Conservation (phyloP, 192 early-diverging fungal species). For the Podila verticillata region DNA sequence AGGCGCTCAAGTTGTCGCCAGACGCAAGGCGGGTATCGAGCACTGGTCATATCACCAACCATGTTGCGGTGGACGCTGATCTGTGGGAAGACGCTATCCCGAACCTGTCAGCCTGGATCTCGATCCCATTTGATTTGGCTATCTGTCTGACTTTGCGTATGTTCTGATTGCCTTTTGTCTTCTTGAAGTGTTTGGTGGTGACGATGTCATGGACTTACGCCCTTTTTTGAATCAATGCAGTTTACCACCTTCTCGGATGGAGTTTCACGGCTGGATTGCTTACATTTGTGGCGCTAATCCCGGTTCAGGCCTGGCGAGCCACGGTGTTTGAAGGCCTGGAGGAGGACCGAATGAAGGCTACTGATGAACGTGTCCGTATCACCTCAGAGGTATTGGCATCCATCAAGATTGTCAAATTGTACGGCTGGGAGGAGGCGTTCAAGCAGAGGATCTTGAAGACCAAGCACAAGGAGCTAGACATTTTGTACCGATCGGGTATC, state of each 20-base stretch:
- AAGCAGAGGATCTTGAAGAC: slow-evolving; percentile 10
- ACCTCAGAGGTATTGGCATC: slow-evolving; percentile 43
- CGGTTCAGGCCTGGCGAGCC: slow-evolving; percentile 42
- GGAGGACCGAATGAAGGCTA: slow-evolving; percentile 42
- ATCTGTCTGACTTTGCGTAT: slow-evolving; percentile 37
- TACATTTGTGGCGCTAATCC: slow-evolving; percentile 22
- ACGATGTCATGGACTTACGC: not conserved
- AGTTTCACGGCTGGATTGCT: slow-evolving; percentile 43
- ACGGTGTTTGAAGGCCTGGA: slow-evolving; percentile 26
- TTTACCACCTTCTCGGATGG: slow-evolving; percentile 44
- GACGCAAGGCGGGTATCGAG: slow-evolving; percentile 39
- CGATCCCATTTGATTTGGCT: slow-evolving; percentile 25
- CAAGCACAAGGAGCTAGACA: slow-evolving; percentile 8
- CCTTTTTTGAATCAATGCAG: not conserved
- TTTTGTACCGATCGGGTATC: slow-evolving; percentile 6
- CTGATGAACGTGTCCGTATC: slow-evolving; percentile 49
- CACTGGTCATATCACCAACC: slow-evolving; percentile 50
- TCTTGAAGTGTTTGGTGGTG: not conserved
- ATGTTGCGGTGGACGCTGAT: slow-evolving; percentile 51
- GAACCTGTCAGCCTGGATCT: slow-evolving; percentile 14
- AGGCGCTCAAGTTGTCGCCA: slow-evolving; percentile 42
- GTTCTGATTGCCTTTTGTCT: not conserved
- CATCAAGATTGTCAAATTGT: slow-evolving; percentile 54
- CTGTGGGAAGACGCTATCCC: slow-evolving; percentile 30
- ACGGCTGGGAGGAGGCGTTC: slow-evolving; percentile 52